These are phyloP conservation scores for Staphylotrichum longicolle DNA, from an alignment of 495 filamentous ascomycete genomes.

Conservation along the genomic window DNA sequence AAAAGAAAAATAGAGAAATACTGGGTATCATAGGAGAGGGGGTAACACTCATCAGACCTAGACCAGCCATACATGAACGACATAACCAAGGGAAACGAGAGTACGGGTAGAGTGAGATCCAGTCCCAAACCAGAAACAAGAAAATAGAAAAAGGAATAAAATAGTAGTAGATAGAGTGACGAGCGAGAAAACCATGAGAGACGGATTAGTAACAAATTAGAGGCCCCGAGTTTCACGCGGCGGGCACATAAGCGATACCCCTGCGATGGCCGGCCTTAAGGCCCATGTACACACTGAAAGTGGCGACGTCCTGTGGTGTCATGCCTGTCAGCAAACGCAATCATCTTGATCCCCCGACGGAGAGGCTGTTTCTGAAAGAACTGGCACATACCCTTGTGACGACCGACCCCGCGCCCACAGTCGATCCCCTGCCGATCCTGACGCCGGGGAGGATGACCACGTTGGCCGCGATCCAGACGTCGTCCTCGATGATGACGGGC, in stretches of 20 bases:
- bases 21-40: constrained; percentile 26
- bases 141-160: constrained; percentile 3
- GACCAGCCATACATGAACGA: background rate
- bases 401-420: constrained; percentile 80
- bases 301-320: constrained; percentile 33
- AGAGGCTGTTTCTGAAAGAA: background rate
- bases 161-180: background rate
- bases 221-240: too few relatives aligned
- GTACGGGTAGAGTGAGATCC: background rate
- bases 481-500: constrained; percentile 77
- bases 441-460: constrained; percentile 83
- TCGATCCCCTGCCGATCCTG: constrained; percentile 73
- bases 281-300: constrained; percentile 35
- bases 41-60: constrained; percentile 10
- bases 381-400: constrained; percentile 68
- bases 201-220: too few relatives aligned
- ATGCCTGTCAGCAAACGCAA: background rate
- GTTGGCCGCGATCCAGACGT: constrained; percentile 69
- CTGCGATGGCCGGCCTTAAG: constrained; percentile 31
- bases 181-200: too few relatives aligned
- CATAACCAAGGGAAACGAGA: constrained; percentile 5
- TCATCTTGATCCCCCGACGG: too few relatives aligned
- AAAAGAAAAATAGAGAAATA: constrained; percentile 14
- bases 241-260: constrained; percentile 23
- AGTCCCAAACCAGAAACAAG: background rate